These are phyloP conservation scores for Russula dissimulans DNA, from an alignment of 768 basidiomycete genomes.

Conservation along the genomic window DNA sequence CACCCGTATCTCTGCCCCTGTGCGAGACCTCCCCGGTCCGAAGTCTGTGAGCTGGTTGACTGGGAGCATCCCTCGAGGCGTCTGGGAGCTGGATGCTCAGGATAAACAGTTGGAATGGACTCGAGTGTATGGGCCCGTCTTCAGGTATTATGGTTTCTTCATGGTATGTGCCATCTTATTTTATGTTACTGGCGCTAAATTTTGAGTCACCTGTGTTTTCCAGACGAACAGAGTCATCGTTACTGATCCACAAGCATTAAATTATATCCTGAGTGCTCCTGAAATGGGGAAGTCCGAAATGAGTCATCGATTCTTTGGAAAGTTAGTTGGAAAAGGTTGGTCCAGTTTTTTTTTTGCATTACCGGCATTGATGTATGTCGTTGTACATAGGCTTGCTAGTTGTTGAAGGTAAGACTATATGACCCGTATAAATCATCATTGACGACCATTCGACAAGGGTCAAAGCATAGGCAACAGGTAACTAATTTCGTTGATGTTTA, in stretches of 20 bases:
- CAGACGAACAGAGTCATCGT: not conserved
- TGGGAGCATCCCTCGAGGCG: not conserved
- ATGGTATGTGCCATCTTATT: not conserved
- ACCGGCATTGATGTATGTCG: not conserved
- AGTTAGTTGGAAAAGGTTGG: slow-evolving; percentile 7
- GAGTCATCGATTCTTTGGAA: not conserved
- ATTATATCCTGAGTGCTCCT: slow-evolving; percentile 5
- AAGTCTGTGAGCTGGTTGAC: slow-evolving; percentile 10
- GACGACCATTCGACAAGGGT: not conserved
- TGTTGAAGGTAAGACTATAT: slow-evolving; percentile 2
- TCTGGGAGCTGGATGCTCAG: slow-evolving; percentile 9
- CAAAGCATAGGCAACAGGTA: slow-evolving; percentile 12
- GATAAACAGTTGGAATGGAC: slow-evolving; percentile 7
- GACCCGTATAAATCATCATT: not conserved
- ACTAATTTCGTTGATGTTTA: no score
- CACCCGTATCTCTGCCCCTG: not conserved
- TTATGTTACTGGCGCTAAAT: not conserved
- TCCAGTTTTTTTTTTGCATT: not conserved
- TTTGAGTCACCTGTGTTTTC: not conserved
- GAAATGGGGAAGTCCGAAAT: slow-evolving; percentile 6
- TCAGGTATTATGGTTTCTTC: slow-evolving; percentile 7
- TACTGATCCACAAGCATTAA: slow-evolving; percentile 10
- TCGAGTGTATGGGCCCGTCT: not conserved
- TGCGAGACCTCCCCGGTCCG: slow-evolving; percentile 5
- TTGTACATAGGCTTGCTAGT: slow-evolving; percentile 4